Base-by-base conservation (phyloP, 2,329 filamentous ascomycete genomes). In the Monosporascus sp. region DNA sequence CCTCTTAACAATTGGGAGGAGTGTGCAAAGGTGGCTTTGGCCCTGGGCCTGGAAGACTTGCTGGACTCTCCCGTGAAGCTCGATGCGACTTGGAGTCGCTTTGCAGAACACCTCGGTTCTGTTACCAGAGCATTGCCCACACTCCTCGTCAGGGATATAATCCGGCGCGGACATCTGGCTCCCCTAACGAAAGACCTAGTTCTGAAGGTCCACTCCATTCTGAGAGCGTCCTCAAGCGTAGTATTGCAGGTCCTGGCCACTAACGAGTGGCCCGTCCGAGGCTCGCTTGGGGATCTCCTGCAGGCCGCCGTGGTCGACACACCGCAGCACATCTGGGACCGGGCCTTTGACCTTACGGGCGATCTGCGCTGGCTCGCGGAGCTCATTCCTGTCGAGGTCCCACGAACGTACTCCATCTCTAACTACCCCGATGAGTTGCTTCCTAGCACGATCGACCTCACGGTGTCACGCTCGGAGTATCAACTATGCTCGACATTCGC, bases 1-100 rank as follows among this genome's bases (percentile, higher is more conserved):
- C 77, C 78, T 0, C 70, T 81, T 17, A 81, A 81, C 52, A 72
- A 69, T 51, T 81, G 77, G 78, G 72, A 74, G 8, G 78, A 81
- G 58, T 79, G 76, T 49, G 77, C 77, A 18, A 81, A 81, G 56
- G 75, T 81, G 9, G 77, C 75, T 3, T 73, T 77, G 0, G 77
- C 77, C 0, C 68, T 81, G 1, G 78, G 78, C 0, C 66, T 81
- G 0, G 76, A 77, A 35, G 63, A 70, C 3, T 71, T 74, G 53
- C 69, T 81, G 1, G 73, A 77, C n/a, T 61, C 69, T 7, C 60
- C 66, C 0, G 67, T 79, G 0, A 58, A 65, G 0, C 65, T 75
- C 0, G 68, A 71, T 8, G 64, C 64, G 2, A 67, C 65, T 5
- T 81, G 78, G 78, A 65, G 69, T 5, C 70, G 77, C 3, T 80